Conservation (phyloP, 768 basidiomycete species). For the Xerocomus brunneocitrinus region DNA sequence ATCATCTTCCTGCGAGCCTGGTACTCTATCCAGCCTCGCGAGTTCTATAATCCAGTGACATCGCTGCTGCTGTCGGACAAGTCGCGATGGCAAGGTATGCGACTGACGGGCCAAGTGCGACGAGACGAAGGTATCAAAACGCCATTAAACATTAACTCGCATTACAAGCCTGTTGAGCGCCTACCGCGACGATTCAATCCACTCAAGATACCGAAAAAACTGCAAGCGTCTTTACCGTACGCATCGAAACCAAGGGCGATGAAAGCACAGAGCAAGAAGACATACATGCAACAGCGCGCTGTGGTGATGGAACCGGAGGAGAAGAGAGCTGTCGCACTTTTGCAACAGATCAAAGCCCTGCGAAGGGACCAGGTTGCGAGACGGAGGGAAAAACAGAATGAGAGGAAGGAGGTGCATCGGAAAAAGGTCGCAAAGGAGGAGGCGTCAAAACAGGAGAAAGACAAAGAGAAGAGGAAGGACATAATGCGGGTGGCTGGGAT, state of each 20-base stretch:
- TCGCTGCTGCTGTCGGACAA: slow-evolving; percentile 84
- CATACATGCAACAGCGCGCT: slow-evolving; percentile 93
- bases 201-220: slow-evolving; percentile 79
- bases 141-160: slow-evolving; percentile 76
- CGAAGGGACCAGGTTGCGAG: slow-evolving; percentile 80
- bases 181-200: slow-evolving; percentile 84
- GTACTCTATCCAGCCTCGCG: slow-evolving; percentile 93
- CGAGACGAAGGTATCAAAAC: slow-evolving; percentile 82
- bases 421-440: slow-evolving; percentile 76
- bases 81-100: slow-evolving; percentile 87
- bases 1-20: slow-evolving; percentile 94
- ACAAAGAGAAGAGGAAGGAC: slow-evolving; percentile 73
- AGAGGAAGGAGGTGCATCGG: slow-evolving; percentile 58
- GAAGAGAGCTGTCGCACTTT: slow-evolving; percentile 81
- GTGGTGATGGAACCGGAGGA: slow-evolving; percentile 96
- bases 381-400: slow-evolving; percentile 84
- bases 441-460: slow-evolving; percentile 56
- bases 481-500: slow-evolving; percentile 68
- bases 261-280: slow-evolving; percentile 64
- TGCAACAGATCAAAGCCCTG: slow-evolving; percentile 92
- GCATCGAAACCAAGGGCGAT: slow-evolving; percentile 88
- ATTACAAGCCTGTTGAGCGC: slow-evolving; percentile 81
- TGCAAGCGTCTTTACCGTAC: slow-evolving; percentile 89
- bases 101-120: slow-evolving; percentile 89
- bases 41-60: slow-evolving; percentile 95